These are phyloP conservation scores for Penicillium soppii DNA, from an alignment of 495 filamentous ascomycete genomes.

Conservation along the genomic window DNA sequence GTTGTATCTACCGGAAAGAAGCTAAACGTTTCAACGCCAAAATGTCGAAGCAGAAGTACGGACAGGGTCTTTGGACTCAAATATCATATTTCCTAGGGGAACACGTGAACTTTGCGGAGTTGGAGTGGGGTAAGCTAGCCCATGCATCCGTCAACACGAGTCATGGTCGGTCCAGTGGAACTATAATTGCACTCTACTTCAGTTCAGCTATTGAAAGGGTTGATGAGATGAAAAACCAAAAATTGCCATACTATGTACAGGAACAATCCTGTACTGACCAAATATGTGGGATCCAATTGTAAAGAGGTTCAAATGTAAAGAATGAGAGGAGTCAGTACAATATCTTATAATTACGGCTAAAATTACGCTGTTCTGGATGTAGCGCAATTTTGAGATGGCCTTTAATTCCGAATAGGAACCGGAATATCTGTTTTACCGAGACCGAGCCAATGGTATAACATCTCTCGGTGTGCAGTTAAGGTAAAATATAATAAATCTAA, in stretches of 20 bases:
- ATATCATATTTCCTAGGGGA: neutral
- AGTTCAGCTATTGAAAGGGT: neutral
- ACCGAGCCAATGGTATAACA: neutral
- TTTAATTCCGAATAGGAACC: neutral
- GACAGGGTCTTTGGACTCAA: too few relatives aligned
- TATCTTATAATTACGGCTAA: too few relatives aligned
- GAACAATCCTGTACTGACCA: too few relatives aligned
- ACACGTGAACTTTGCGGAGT: slow-evolving; percentile 1
- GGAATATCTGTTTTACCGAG: neutral
- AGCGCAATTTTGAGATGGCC: neutral
- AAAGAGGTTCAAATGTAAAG: too few relatives aligned
- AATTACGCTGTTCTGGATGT: neutral
- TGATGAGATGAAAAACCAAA: too few relatives aligned
- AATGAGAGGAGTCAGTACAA: too few relatives aligned
- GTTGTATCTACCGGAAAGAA: neutral
- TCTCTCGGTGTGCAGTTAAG: neutral
- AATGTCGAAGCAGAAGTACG: neutral
- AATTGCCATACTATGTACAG: too few relatives aligned
- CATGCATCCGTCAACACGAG: neutral
- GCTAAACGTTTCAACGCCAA: neutral
- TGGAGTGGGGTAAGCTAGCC: neutral
- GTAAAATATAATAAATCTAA: too few relatives aligned
- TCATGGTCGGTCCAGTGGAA: neutral
- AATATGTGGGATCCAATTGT: too few relatives aligned
- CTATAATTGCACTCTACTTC: neutral